Percentiles rank a stretch among this genome's conserved stretches.
Evolutionary conservation across 352 stramenopile species (phyloP).

Genomic region (Phytophthora lateralis): DNA sequence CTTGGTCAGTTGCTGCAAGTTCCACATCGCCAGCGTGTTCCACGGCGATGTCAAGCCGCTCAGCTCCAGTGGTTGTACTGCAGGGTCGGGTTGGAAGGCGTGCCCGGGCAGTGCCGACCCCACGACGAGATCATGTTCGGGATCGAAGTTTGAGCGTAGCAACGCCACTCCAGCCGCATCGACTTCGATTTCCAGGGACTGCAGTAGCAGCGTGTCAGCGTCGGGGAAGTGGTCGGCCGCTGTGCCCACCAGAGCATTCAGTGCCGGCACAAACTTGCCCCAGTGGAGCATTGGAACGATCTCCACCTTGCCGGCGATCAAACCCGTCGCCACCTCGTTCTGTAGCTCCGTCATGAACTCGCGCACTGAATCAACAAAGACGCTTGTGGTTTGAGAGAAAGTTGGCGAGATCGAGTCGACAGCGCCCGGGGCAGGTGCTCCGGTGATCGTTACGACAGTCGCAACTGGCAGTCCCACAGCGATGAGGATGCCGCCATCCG

Average conservation of each 20-base stretch:
- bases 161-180: slow-evolving; percentile 49
- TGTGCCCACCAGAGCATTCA: slow-evolving; percentile 91
- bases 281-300: slow-evolving; percentile 92
- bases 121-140: slow-evolving; percentile 82
- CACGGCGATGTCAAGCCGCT: slow-evolving; percentile 91
- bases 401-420: slow-evolving; percentile 11
- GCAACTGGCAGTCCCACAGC: slow-evolving; percentile 49
- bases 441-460: slow-evolving; percentile 10
- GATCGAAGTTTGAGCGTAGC: slow-evolving; percentile 68
- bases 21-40: slow-evolving; percentile 96
- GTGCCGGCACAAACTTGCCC: slow-evolving; percentile 92
- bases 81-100: slow-evolving; percentile 40
- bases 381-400: slow-evolving; percentile 17
- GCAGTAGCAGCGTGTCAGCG: slow-evolving; percentile 70
- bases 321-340: slow-evolving; percentile 16
- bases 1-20: slow-evolving; percentile 87
- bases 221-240: slow-evolving; percentile 52
- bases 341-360: slow-evolving; percentile 42
- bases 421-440: not conserved
- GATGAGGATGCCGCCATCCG: slow-evolving; percentile 47
- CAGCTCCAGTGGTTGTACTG: slow-evolving; percentile 53
- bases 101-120: slow-evolving; percentile 88
- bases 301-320: slow-evolving; percentile 31
- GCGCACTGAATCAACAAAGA: slow-evolving; percentile 43
- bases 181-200: slow-evolving; percentile 90